Base-by-base conservation (phyloP, 1,284 basidiomycete species). In the Schizophyllum amplum region DNA sequence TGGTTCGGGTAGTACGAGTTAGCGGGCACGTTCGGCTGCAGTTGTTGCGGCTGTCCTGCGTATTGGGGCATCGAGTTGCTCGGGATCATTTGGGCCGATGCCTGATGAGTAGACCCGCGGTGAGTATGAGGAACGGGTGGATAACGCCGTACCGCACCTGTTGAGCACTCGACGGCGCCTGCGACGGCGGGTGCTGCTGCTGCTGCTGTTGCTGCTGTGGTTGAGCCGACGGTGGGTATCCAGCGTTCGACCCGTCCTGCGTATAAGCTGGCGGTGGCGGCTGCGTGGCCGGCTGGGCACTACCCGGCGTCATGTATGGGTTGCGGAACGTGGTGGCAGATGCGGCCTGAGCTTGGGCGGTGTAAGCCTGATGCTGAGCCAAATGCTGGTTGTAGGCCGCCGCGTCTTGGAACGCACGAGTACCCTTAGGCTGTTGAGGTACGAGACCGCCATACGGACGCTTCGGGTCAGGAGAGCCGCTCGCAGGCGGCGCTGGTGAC, bases 381-480 rank as follows among this genome's bases (percentile, higher is more conserved):
- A 97, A 80, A 67, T 96, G 95, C 63, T 97, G 94, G 64, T 94
- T 94, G 75, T 98, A 98, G 1, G 90, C 76, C 9, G 94, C 93
- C 0, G 95, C 94, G 70, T 98, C 95, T 65, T 91, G 90, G 68
- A 91, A 96, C 4, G 92, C 87, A 55, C 93, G 79, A 24, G 87
- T 86, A 13, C 88, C 87, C 67, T 84, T 91, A 53, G 77, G 90
- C 68, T 82, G 92, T 59, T 77, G 87, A 13, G 90, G 86, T 15
- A 94, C 87, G 33, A 98, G 77, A 5, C 95, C 95, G n/a, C 95
- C 95, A 66, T 94, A 98, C 22, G 94, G 94, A 65, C 94, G 87
- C 72, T 93, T 92, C 9, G 87, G 82, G 66, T 92, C 87, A 42
- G 77, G 63, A 1, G 69, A 66, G 56, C 63, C 65, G 5, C 73